These are phyloP conservation scores for Raphanus hybrid DNA, from an alignment of 441 rosid species.

Conservation along the genomic window DNA sequence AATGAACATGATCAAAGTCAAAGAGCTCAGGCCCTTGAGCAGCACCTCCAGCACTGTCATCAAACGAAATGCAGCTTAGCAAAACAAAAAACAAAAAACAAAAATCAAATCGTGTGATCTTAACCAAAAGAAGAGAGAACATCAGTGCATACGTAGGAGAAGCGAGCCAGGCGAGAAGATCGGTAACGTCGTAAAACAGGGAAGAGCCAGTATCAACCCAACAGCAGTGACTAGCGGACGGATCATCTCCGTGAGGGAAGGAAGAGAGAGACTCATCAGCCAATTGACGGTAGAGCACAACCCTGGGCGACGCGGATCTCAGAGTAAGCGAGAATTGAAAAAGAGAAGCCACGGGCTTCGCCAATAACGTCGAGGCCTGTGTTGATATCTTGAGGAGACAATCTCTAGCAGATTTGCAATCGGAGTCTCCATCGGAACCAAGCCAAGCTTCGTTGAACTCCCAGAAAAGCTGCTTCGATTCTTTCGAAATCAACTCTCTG, in stretches of 20 bases:
- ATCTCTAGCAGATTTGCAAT: constrained; percentile 73
- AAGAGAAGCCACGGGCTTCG: constrained; percentile 70
- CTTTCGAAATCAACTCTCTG: constrained; percentile 89
- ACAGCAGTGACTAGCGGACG: constrained; percentile 60
- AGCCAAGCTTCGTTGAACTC: constrained; percentile 86
- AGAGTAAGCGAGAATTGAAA: constrained; percentile 86
- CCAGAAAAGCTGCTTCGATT: constrained; percentile 87
- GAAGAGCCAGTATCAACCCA: constrained; percentile 94
- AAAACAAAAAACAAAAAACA: not conserved
- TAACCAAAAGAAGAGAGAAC: constrained; percentile 12
- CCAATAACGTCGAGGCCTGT: constrained; percentile 58
- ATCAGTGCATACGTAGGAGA: constrained; percentile 58
- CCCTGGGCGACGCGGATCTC: constrained; percentile 92
- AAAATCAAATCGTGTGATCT: not conserved
- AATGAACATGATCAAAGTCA: constrained; percentile 91
- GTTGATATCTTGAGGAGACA: constrained; percentile 72
- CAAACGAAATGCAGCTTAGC: constrained; percentile 26
- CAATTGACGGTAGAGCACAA: constrained; percentile 89
- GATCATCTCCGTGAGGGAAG: constrained; percentile 74
- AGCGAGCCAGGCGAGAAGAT: constrained; percentile 69
- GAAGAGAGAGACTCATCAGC: constrained; percentile 99
- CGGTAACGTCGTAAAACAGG: constrained; percentile 75
- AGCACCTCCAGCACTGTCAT: constrained; percentile 61
- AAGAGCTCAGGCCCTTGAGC: constrained; percentile 90
- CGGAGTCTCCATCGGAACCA: constrained; percentile 51